A percentile compares a stretch with the other conserved stretches of the same genome.
Evolutionary conservation across 495 filamentous ascomycete species (phyloP).

Genomic region (Penicillium psychrofluorescens): DNA sequence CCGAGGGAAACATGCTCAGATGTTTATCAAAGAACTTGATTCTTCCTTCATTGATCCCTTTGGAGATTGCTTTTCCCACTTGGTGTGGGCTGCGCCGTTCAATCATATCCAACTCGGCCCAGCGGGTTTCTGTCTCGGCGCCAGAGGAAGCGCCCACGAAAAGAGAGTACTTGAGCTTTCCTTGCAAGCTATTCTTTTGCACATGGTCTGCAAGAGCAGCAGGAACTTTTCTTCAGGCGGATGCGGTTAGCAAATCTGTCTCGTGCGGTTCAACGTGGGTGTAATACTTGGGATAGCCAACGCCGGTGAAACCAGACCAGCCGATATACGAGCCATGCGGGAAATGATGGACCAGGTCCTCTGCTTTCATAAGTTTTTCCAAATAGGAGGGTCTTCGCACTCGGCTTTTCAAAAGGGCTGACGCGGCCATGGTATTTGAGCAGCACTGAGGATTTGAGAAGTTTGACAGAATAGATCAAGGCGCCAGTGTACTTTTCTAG

Average conservation of each 20-base stretch:
- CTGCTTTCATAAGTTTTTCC: conserved; percentile 68
- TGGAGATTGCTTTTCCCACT: conserved; percentile 84
- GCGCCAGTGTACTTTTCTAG: too few species aligned
- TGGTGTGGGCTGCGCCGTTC: conserved; percentile 80
- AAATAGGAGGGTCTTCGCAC: conserved; percentile 69
- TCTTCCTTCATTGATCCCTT: conserved; percentile 81
- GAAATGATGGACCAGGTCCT: conserved; percentile 74
- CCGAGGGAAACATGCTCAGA: conserved; percentile 85
- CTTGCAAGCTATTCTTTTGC: conserved; percentile 80
- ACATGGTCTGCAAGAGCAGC: conserved; percentile 83
- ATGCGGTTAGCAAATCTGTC: too few species aligned
- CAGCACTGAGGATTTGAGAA: too few species aligned
- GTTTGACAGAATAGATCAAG: too few species aligned
- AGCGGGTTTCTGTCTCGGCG: conserved; percentile 86
- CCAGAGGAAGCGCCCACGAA: conserved; percentile 88
- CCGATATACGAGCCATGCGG: conserved; percentile 79
- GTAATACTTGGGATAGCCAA: conserved; percentile 79
- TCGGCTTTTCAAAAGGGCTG: conserved; percentile 68
- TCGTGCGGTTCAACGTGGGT: background rate
- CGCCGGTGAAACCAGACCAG: conserved; percentile 88
- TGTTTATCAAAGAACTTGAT: conserved; percentile 94
- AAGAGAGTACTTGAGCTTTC: conserved; percentile 76
- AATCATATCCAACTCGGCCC: conserved; percentile 84
- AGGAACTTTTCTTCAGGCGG: conserved; percentile 60
- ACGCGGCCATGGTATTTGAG: conserved; percentile 41